Evolutionary conservation across 441 rosid species (phyloP).

Genomic region (Pelargonium citronellum): DNA sequence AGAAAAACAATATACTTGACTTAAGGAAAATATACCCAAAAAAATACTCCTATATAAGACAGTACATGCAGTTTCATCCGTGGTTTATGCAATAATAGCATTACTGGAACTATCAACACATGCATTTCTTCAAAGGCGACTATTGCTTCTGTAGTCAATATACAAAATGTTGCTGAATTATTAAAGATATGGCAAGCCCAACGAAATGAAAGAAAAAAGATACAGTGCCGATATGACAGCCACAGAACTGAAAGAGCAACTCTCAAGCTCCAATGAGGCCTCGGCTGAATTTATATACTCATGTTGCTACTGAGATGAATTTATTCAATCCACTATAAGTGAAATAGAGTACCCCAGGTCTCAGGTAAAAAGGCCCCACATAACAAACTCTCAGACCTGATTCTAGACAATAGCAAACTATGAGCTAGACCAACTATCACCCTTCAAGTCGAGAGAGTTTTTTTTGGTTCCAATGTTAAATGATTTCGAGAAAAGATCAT

Average conservation of each 20-base stretch:
- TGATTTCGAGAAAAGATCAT: no score
- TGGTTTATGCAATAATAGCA: not conserved
- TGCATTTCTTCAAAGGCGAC: not conserved
- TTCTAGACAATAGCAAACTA: no score
- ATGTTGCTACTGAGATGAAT: not conserved
- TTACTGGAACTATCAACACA: not conserved
- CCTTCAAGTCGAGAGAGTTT: no score
- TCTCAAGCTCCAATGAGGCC: not conserved
- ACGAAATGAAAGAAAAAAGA: not conserved
- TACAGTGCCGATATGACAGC: not conserved
- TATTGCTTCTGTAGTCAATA: not conserved
- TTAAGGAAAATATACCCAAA: no score
- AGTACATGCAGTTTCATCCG: not conserved
- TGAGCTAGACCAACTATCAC: no score
- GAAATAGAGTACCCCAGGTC: not conserved
- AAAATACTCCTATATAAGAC: not conserved
- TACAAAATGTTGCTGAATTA: not conserved
- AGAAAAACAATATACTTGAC: no score
- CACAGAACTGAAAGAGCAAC: not conserved
- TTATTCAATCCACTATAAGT: not conserved
- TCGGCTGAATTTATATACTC: not conserved
- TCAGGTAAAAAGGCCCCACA: no score
- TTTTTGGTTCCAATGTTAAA: no score
- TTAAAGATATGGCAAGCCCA: not conserved
- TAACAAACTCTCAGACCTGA: no score